Evolutionary conservation across 2,329 filamentous ascomycete genomes (phyloP).

Genomic region (Pseudogymnoascus sp.): DNA sequence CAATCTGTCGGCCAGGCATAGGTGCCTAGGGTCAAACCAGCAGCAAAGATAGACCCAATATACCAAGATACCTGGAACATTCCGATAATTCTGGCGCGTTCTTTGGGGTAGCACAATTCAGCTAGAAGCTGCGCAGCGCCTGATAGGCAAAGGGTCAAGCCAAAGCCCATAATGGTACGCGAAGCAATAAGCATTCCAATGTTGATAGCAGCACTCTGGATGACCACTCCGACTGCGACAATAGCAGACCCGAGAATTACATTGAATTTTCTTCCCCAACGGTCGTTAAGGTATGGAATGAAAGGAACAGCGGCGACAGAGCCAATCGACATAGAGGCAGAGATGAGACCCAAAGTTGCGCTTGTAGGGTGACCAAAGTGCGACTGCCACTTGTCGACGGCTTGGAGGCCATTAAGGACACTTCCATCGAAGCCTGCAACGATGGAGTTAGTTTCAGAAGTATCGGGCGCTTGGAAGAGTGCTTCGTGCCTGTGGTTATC

Average conservation of each 20-base stretch:
- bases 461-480: background rate
- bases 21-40: constrained; percentile 30
- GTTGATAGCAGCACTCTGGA: constrained; percentile 29
- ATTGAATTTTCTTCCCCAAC: constrained; percentile 32
- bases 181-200: constrained; percentile 9
- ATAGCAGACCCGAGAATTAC: constrained; percentile 30
- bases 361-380: constrained; percentile 35
- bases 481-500: constrained; percentile 12
- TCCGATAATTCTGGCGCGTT: constrained; percentile 27
- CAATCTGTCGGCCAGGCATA: constrained; percentile 10
- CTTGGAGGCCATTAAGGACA: constrained; percentile 20
- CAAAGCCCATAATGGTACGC: constrained; percentile 25
- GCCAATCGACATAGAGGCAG: constrained; percentile 36
- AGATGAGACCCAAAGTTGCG: constrained; percentile 34
- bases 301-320: constrained; percentile 36
- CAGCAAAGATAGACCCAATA: constrained; percentile 30
- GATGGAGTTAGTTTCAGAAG: background rate
- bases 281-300: constrained; percentile 31
- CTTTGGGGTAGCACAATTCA: constrained; percentile 30
- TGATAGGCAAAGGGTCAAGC: constrained; percentile 29
- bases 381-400: constrained; percentile 12
- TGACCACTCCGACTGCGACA: constrained; percentile 30
- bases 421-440: constrained; percentile 17
- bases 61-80: constrained; percentile 27
- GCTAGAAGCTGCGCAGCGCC: constrained; percentile 29